Base-by-base conservation (phyloP, 345 rosid species). In the Boechera retrofracta region DNA sequence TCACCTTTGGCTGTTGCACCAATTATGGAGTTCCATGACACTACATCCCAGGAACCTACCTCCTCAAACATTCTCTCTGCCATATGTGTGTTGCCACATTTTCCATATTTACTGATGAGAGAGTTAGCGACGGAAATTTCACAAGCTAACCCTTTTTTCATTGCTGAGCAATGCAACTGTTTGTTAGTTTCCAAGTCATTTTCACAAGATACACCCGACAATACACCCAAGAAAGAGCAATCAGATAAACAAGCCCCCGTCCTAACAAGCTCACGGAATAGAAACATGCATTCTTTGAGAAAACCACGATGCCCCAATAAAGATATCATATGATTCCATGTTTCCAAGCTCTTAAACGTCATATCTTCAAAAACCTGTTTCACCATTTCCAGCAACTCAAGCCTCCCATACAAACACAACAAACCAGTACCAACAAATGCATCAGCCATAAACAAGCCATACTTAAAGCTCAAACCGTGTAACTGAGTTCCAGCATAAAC, bases 1-100 rank as follows among this genome's bases (percentile, higher is more conserved):
- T 73, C 77, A 56, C 81, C 72, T 56, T 80, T 86, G 64, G 83
- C 90, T 75, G 82, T 42, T 52, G 88, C 95, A 59, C 85, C 79
- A 42, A 88, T 83, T 44, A 88, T 53, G 2, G 89, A 80, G 82
- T 94, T 94, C 97, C 97, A 90, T 6, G 97, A 89, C 32, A 88
- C 91, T 74, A 82, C 33, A 71, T 90, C 97, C 75, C 76, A 78
- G 28, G 73, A 55, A 16, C 10, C 28, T 44, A 82, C 69, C 51
- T 79, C 82, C 80, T 81, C 64, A 56, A 92, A 89, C 72, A 83
- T 38, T 59, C 76, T 89, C 82, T 86, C 89, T 0, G 86, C 90
- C 44, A 73, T 72, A 64, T 36, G 15, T 8, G 77, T 24, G 32
- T 48, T 70, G 2, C 66, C 76, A 78, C 95, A 92, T 80, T 84